Base-by-base conservation (phyloP, 768 basidiomycete genomes). In the Rubroboletus satanas region DNA sequence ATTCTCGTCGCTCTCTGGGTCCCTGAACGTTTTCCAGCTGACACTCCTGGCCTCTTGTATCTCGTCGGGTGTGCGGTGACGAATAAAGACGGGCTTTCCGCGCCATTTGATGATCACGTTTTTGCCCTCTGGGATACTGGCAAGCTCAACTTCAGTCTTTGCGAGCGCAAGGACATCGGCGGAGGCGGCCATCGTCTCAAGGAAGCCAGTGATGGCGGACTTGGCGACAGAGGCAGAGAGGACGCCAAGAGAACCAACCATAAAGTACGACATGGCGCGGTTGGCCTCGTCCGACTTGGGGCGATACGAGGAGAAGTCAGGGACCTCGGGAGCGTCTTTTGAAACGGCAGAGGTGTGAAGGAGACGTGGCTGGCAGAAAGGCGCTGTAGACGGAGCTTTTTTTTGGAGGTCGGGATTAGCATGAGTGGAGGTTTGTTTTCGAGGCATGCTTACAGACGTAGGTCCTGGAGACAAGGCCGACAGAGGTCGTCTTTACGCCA, bases 51-150 rank as follows among this genome's bases (percentile, higher is more conserved):
- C 97, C 77, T 99, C 97, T 59, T 91, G 83, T 64, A 99, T 90
- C 79, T 99, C 97, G 52, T 79, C 81, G 53, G 79, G 66, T 14
- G 97, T 99, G 66, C 97, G 85, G 79, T 99, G 97, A 62, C 97
- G 85, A 72, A 99, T 93, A 80, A 98, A 98, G 51, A 99, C 97
- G 61, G 97, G 97, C 81, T 99, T 99, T 73, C 97, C 97, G 68
- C 97, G 90, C 97, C 97, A 99, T 79, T 98, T 94, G 77, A 95
- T 90, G 74, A 96, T 85, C 63, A 88, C 90, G 70, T 96, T 95
- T 83, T 94, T 95, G 73, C 94, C 94, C 81, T 98, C 93, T 36
- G 97, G 97, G 67, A 99, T 98, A 57, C 74, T 77, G 51, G 76
- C 74, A 57, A 99, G 84, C 37, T 96, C 93, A 56, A 99, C 85